Evolutionary conservation across 352 stramenopile genomes (phyloP), one percentile per base, ranked within the genome.

Genomic region (Globisporangium echinulatum): DNA sequence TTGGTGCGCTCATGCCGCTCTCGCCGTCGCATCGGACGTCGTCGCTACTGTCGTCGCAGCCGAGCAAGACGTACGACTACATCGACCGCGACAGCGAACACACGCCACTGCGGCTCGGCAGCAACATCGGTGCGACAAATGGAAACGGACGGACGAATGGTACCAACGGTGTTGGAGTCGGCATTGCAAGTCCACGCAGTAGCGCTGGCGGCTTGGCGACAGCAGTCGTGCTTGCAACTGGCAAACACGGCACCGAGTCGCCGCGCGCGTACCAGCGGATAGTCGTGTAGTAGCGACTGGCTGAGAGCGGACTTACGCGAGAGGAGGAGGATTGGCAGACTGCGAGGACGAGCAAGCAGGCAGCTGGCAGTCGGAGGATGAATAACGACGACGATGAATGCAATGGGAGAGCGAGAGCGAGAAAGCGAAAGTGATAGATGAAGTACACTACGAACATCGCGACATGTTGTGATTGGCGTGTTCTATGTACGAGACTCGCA

Each of bases 1-100:
- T 94, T 53, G 82, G 82, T 1, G 82, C 82, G 1, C 72, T 94
- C 44, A 91, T 94, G 80, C 84, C 84, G 48, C 70, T 94, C 7
- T 92, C 82, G 15, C 84, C 84, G 1, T 71, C 77, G 44, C 71
- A 77, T 61, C 74, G 70, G 0, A 74, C 72, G 43, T 54, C 69
- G 36, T 79, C 71, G 13, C 50, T 78, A 17, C 53, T 78, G 13
- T 59, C 72, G 39, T 58, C 70, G 5, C 61, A 74, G 46, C 71
- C 66, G 19, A 86, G 79, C 70, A 69, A 71, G 44, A 60, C 48
- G 33, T 62, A 48, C 40, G 40, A 44, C 40, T 4, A 70, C 36
- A 83, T 77, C 25, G 73, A 88, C 40, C 69, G 74, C 1, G 72
- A 69, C 51, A 76, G 86, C 19, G 76, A 83, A 52, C 64, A 67